Percentiles rank a stretch among this genome's conserved stretches.
phyloP scores from a whole-genome alignment of 1,139 yeast genomes.

The Candida frijolesensis region DNA sequence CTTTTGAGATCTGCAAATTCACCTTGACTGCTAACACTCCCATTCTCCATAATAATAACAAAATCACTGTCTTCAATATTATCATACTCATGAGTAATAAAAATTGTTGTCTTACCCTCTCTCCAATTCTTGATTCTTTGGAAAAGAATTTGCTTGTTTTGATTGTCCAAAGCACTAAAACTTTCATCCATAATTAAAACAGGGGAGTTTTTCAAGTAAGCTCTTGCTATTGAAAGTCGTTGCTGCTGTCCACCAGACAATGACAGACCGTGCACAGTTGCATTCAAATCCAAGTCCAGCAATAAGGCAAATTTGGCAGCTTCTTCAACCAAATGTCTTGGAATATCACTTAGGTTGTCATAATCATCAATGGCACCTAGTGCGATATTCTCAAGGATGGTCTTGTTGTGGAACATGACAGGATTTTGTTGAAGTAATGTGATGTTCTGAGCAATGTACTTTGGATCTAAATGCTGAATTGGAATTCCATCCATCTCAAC shows the following conservation, averaged over 20 bases:
- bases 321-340: slow-evolving; percentile 30
- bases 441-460: slow-evolving; percentile 64
- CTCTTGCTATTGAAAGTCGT: slow-evolving; percentile 80
- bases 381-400: slow-evolving; percentile 64
- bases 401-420: slow-evolving; percentile 58
- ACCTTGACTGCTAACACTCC: slow-evolving; percentile 38
- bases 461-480: slow-evolving; percentile 40
- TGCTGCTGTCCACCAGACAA: slow-evolving; percentile 96
- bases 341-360: slow-evolving; percentile 24
- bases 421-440: slow-evolving; percentile 76
- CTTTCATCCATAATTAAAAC: slow-evolving; percentile 84
- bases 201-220: slow-evolving; percentile 69
- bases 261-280: slow-evolving; percentile 50
- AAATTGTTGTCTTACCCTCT: slow-evolving; percentile 67
- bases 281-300: slow-evolving; percentile 55
- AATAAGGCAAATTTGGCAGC: slow-evolving; percentile 59
- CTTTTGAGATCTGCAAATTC: slow-evolving; percentile 7
- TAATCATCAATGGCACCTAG: slow-evolving; percentile 39
- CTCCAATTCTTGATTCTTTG: slow-evolving; percentile 62
- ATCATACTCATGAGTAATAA: slow-evolving; percentile 75
- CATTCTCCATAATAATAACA: slow-evolving; percentile 61
- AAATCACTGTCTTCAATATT: slow-evolving; percentile 57
- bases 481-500: slow-evolving; percentile 59
- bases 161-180: slow-evolving; percentile 72
- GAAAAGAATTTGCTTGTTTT: slow-evolving; percentile 47